Percentiles rank a stretch among this genome's conserved stretches.
These are phyloP conservation scores for Aspergillus hiratsukae DNA, from an alignment of 2,329 filamentous ascomycete species.

Conservation along the genomic window DNA sequence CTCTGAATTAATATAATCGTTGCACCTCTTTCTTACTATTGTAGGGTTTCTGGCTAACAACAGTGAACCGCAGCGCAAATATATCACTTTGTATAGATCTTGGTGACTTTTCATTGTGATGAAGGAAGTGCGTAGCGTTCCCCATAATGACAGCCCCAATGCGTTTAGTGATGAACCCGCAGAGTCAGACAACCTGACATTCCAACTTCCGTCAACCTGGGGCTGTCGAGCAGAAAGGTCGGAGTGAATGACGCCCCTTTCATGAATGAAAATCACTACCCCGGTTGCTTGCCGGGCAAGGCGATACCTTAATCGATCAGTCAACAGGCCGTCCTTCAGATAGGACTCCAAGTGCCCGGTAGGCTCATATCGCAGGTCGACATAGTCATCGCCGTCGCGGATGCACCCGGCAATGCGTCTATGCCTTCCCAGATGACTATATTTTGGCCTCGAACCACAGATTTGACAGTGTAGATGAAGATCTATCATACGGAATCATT, in stretches of 20 bases:
- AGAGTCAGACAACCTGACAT: conserved; percentile 6
- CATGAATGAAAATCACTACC: conserved; percentile 82
- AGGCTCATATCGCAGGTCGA: conserved; percentile 3
- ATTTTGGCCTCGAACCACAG: background rate
- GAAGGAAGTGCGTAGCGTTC: conserved; percentile 5
- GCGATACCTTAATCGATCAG: background rate
- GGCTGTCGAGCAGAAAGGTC: background rate
- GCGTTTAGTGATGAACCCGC: conserved; percentile 2
- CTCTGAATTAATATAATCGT: no score
- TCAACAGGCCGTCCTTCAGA: background rate
- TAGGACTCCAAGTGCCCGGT: conserved; percentile 3
- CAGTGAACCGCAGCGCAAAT: conserved; percentile 8
- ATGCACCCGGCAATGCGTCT: conserved; percentile 1
- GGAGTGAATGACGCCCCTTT: conserved; percentile 76
- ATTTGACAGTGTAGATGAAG: background rate
- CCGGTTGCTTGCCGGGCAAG: conserved; percentile 65
- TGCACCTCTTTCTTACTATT: background rate
- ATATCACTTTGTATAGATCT: conserved; percentile 9
- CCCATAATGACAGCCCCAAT: conserved; percentile 4
- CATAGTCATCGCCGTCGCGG: background rate
- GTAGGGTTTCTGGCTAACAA: background rate
- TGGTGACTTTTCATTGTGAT: conserved; percentile 10
- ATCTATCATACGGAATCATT: no score
- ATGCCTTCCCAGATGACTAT: conserved; percentile 3
- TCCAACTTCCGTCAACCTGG: background rate